phyloP scores from a whole-genome alignment of 2,329 filamentous ascomycete genomes.

The Zymoseptoria passerinii region DNA sequence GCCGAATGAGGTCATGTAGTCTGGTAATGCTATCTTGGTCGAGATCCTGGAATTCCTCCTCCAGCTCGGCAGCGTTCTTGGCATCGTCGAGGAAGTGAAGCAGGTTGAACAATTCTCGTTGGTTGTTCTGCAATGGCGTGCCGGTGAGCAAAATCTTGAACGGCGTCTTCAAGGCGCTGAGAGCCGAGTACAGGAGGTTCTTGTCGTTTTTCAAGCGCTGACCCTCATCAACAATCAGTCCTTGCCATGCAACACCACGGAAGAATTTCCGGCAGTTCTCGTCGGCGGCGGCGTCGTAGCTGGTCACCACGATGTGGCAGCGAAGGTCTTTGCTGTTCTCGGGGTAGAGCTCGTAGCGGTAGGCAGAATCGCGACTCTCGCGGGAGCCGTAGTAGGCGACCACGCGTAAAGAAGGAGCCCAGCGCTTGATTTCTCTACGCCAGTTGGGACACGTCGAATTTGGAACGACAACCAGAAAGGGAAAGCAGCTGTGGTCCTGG shows the following conservation, averaged over 20 bases:
- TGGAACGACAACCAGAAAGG: conserved; percentile 86
- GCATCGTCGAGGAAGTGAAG: conserved; percentile 80
- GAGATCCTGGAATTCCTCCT: conserved; percentile 67
- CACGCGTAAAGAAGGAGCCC: conserved; percentile 76
- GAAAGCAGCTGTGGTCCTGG: conserved; percentile 63
- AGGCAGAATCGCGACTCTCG: conserved; percentile 65
- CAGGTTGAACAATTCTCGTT: conserved; percentile 90
- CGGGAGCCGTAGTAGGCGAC: conserved; percentile 86
- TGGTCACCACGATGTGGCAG: conserved; percentile 89
- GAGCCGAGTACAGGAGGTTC: conserved; percentile 67
- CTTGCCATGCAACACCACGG: conserved; percentile 68
- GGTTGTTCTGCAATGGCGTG: conserved; percentile 92
- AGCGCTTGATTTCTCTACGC: conserved; percentile 90
- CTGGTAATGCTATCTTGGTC: conserved; percentile 73
- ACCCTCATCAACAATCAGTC: conserved; percentile 87
- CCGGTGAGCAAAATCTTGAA: conserved; percentile 80
- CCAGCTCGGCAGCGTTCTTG: conserved; percentile 62
- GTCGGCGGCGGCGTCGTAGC: conserved; percentile 81
- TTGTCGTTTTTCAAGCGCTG: conserved; percentile 92
- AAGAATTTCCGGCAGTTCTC: conserved; percentile 59
- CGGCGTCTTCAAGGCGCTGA: conserved; percentile 65
- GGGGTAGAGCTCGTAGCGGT: conserved; percentile 78
- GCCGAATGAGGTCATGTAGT: conserved; percentile 74
- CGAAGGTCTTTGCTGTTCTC: conserved; percentile 56
- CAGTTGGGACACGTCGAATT: conserved; percentile 97